Evolutionary conservation across 2,329 filamentous ascomycete species (phyloP).

Genomic region (Talaromyces sp.): DNA sequence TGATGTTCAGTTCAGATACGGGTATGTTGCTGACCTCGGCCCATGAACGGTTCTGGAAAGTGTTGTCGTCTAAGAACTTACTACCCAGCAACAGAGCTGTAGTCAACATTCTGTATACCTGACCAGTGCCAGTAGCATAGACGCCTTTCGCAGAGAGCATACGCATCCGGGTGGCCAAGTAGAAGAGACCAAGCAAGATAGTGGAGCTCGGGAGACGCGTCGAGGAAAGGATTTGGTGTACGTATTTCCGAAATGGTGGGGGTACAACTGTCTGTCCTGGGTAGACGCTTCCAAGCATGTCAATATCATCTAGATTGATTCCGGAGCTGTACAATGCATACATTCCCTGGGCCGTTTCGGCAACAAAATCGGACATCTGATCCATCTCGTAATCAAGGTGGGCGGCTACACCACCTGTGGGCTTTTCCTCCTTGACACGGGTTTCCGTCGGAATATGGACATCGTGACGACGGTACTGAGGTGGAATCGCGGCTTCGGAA

Average conservation of each 20-base stretch:
- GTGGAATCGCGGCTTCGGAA: constrained; percentile 41
- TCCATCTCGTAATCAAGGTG: constrained; percentile 97
- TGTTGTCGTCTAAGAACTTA: constrained; percentile 96
- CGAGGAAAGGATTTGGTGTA: constrained; percentile 83
- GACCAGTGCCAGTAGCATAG: constrained; percentile 58
- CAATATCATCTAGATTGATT: constrained; percentile 59
- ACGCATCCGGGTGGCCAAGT: constrained; percentile 78
- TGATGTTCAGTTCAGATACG: constrained; percentile 74
- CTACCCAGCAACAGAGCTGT: constrained; percentile 80
- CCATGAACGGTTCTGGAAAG: constrained; percentile 96
- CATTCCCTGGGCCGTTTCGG: constrained; percentile 78
- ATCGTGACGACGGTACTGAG: constrained; percentile 42
- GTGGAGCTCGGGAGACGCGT: constrained; percentile 87
- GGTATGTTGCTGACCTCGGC: constrained; percentile 89
- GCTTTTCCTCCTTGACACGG: constrained; percentile 58
- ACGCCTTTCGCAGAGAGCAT: constrained; percentile 58
- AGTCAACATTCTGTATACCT: constrained; percentile 84
- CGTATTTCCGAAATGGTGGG: constrained; percentile 82
- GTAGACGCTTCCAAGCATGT: constrained; percentile 60
- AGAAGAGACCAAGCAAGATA: constrained; percentile 85
- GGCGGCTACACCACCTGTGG: constrained; percentile 82
- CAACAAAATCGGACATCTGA: constrained; percentile 90
- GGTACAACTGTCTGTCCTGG: constrained; percentile 62
- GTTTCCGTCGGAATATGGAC: constrained; percentile 35
- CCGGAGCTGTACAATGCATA: constrained; percentile 57